phyloP scores from a whole-genome alignment of 257 asterid genomes.

The Capsicum chinense region DNA sequence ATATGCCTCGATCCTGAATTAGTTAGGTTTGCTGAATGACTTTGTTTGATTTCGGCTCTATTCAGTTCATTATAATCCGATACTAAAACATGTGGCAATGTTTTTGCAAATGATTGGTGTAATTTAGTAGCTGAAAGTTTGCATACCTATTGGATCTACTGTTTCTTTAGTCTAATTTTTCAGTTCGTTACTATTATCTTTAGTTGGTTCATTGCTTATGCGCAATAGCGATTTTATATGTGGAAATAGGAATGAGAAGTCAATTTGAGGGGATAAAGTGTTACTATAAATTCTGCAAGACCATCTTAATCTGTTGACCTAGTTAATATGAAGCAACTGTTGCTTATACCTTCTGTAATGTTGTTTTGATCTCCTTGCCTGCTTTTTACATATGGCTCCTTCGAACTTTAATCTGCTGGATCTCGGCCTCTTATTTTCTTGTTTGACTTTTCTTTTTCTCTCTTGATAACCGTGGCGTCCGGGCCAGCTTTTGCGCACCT shows the following conservation, averaged over 20 bases:
- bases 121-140: background rate
- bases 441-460: too few relatives aligned
- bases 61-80: background rate
- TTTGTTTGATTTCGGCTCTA: background rate
- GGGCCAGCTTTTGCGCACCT: too few relatives aligned
- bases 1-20: background rate
- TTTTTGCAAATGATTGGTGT: conserved; percentile 21
- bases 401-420: background rate
- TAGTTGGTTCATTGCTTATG: background rate
- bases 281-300: background rate
- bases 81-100: background rate
- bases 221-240: background rate
- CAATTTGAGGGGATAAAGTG: background rate
- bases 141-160: background rate
- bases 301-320: background rate
- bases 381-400: background rate
- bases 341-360: background rate
- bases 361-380: background rate
- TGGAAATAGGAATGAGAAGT: background rate
- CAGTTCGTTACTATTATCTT: background rate
- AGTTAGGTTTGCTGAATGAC: background rate
- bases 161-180: background rate
- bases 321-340: conserved; percentile 13
- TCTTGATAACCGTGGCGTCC: too few relatives aligned
- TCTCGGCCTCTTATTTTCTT: background rate